Evolutionary conservation across 192 early-diverging fungal genomes (phyloP).

Genomic region (Linnemannia zychae): DNA sequence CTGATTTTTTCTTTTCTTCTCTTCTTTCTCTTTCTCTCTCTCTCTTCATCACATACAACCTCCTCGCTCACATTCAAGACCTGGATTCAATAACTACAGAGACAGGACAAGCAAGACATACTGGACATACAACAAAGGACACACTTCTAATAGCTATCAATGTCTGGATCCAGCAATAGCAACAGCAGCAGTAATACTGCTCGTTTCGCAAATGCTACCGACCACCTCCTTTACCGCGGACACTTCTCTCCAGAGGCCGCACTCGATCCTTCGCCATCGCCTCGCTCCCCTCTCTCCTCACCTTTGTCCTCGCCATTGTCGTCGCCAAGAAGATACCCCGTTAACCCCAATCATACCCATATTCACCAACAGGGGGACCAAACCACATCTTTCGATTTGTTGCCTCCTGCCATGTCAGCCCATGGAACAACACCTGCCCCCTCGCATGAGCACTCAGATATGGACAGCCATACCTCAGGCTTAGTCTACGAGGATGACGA

Average conservation of each 20-base stretch:
- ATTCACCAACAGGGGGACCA: neutral
- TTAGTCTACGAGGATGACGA: slow-evolving; percentile 19
- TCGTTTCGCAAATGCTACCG: neutral
- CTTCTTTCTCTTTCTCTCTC: neutral
- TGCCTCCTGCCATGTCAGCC: slow-evolving; percentile 39
- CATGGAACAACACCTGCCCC: slow-evolving; percentile 35
- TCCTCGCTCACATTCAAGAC: neutral
- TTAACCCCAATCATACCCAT: neutral
- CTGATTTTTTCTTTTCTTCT: neutral
- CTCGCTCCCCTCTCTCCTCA: neutral
- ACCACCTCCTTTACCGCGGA: slow-evolving; percentile 16
- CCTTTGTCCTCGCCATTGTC: slow-evolving; percentile 12
- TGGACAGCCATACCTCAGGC: slow-evolving; percentile 25
- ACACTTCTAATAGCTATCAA: neutral
- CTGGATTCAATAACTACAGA: neutral
- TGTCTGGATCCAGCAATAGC: slow-evolving; percentile 1
- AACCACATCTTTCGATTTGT: slow-evolving; percentile 21
- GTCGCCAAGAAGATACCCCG: neutral
- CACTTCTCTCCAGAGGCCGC: slow-evolving; percentile 4
- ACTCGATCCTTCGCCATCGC: neutral
- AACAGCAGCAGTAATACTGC: neutral
- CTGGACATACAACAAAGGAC: neutral
- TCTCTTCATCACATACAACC: too few relatives aligned
- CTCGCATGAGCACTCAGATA: slow-evolving; percentile 35
- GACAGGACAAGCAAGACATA: neutral